A percentile compares a stretch with the other conserved stretches of the same genome.
phyloP scores from a whole-genome alignment of 805 yeast species.

The Ogataea zsoltii region DNA sequence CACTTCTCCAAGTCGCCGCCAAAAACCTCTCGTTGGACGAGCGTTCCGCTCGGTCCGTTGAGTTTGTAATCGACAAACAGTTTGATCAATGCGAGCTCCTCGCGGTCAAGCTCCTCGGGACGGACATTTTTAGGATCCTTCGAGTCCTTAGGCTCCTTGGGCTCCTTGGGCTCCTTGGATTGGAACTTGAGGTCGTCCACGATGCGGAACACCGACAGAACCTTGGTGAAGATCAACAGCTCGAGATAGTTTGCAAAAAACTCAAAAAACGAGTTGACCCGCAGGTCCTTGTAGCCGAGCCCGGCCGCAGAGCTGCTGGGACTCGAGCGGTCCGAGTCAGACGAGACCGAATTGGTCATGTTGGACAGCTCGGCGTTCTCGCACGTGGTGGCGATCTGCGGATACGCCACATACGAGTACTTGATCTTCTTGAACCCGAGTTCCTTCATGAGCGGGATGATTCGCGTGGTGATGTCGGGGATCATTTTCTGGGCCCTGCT shows the following conservation, averaged over 20 bases:
- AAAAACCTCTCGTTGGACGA: slow-evolving; percentile 20
- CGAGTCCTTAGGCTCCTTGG: too few relatives aligned
- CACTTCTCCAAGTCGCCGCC: slow-evolving; percentile 4
- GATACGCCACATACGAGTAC: slow-evolving; percentile 28
- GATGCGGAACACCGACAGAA: slow-evolving; percentile 20
- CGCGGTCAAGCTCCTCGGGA: slow-evolving; percentile 8
- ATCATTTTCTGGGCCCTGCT: slow-evolving; percentile 13
- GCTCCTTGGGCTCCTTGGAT: neutral
- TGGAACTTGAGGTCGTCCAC: slow-evolving; percentile 15
- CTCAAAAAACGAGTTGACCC: slow-evolving; percentile 33
- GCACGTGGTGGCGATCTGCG: slow-evolving; percentile 23
- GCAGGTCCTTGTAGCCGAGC: slow-evolving; percentile 27
- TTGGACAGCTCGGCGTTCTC: slow-evolving; percentile 12
- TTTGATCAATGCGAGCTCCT: slow-evolving; percentile 24
- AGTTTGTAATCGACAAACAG: slow-evolving; percentile 35
- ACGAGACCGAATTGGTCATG: slow-evolving; percentile 8
- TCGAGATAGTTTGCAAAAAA: slow-evolving; percentile 33
- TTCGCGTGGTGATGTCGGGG: slow-evolving; percentile 21
- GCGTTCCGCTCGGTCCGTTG: slow-evolving; percentile 26
- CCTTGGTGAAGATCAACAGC: slow-evolving; percentile 23
- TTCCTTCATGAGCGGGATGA: slow-evolving; percentile 23
- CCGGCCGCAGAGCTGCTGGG: slow-evolving; percentile 7
- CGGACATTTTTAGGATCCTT: too few relatives aligned
- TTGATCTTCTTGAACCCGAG: slow-evolving; percentile 29
- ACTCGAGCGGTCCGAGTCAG: slow-evolving; percentile 9